Conservation (phyloP, 176 grass and related monocot genomes). For the Typha latifolia region DNA sequence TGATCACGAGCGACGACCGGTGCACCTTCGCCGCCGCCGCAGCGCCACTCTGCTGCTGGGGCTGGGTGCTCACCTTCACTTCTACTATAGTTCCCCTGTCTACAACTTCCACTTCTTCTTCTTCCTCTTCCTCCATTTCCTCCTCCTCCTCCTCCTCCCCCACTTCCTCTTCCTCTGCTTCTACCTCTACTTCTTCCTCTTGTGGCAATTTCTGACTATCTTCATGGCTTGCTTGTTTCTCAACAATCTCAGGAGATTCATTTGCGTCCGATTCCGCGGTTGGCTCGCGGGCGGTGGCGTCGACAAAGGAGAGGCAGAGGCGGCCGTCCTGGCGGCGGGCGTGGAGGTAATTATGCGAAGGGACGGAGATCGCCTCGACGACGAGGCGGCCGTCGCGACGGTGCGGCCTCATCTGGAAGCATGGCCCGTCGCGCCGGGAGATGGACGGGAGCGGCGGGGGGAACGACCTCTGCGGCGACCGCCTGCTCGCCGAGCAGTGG, state of each 20-base stretch:
- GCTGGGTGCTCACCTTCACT: constrained; percentile 92
- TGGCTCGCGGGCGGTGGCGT: constrained; percentile 27
- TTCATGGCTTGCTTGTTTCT: no score
- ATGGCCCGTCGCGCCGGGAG: constrained; percentile 64
- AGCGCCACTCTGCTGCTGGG: constrained; percentile 23
- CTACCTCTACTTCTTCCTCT: background rate
- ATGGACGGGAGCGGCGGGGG: constrained; percentile 80
- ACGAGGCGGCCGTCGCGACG: constrained; percentile 72
- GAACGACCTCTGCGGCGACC: constrained; percentile 26
- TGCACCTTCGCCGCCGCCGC: constrained; percentile 39
- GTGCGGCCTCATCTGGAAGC: constrained; percentile 59
- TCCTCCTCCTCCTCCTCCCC: constrained; percentile 31
- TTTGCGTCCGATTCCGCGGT: background rate
- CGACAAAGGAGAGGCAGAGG: constrained; percentile 76
- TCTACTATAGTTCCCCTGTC: constrained; percentile 86
- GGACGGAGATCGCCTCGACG: constrained; percentile 52
- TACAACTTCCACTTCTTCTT: constrained; percentile 86
- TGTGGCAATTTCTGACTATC: background rate
- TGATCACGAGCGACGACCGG: constrained; percentile 81
- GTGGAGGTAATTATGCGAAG: constrained; percentile 76
- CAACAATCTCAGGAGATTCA: background rate
- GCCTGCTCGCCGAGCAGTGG: constrained; percentile 36
- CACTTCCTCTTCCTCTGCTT: constrained; percentile 14
- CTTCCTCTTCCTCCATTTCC: constrained; percentile 26
- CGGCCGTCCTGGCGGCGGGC: constrained; percentile 51